Evolutionary conservation across 2,329 filamentous ascomycete genomes (phyloP), one percentile per base, ranked within the genome.

Genomic region (Davidsoniella australis): DNA sequence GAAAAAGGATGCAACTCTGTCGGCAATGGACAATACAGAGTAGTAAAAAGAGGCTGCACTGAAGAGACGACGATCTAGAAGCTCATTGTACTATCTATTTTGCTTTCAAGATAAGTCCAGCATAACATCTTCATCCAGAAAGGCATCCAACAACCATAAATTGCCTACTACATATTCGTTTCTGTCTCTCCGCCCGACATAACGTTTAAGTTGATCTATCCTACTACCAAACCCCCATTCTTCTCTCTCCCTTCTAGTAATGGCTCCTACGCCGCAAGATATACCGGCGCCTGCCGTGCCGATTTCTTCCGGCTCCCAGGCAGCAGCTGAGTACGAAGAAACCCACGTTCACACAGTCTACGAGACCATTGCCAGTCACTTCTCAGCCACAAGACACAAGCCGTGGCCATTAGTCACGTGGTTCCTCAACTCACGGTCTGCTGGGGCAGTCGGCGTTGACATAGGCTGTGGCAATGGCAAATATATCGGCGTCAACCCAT

Each of bases 401-500:
- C 87, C 91, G 54, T 98, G 91, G 91, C 91, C 91, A 18, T 81
- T 93, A 57, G 84, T 96, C 50, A 76, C 87, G 54, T 69, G 70
- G 36, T 96, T 95, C 62, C 73, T 96, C 36, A 66, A 70, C 45
- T 67, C 68, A 29, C 74, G 83, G 44, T 61, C 71, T 0, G 66
- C 78, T 10, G 89, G 88, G 23, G 75, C 84, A 45, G 66, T 96
- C 50, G 91, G 91, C 8, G 71, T 94, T 29, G 91, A 98, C 64
- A 72, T 96, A 50, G 91, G 91, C 53, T 96, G 91, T 65, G 91
- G 91, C 53, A 98, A 98, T 66, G 91, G 91, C 57, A 96, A 96
- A 70, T 95, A 96, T 63, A 69, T 96, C 53, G 69, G 74, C 53
- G 82, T 94, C 51, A 93, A 93, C 64, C 72, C 71, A 18, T 66